Evolutionary conservation across 345 rosid species (phyloP), one percentile per base, ranked within the genome.

Genomic region (Kandelia obovata): DNA sequence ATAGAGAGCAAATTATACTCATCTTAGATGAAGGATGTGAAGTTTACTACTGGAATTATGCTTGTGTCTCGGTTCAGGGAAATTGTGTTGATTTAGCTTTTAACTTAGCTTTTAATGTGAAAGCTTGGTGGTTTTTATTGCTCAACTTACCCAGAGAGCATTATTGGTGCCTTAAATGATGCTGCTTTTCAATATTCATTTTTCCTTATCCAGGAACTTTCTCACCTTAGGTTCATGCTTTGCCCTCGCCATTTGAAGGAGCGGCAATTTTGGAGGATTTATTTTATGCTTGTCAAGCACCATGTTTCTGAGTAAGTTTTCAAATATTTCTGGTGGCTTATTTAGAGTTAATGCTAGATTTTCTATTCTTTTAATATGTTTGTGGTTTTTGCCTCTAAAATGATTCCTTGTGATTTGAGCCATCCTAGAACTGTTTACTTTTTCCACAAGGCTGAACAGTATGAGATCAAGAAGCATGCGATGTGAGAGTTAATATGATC

Each of bases 211-310:
- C 79, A 91, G 98, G 96, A 91, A 81, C 89, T 94, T 67, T 76
- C 96, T 23, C 88, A 87, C 65, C 83, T 94, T 65, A 86, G 98
- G 79, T 94, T 88, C 65, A 79, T 75, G 85, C 75, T 86, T 57
- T 94, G 96, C 68, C 98, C 97, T 23, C 71, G 89, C 68, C 65
- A 78, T 61, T 73, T 91, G 88, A 89, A 91, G 84, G 98, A 94
- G 70, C 78, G 67, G 7, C 85, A 84, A 52, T 94, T 94, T 79
- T 94, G 98, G 97, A 86, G 78, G 73, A 87, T 87, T 73, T 91
- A 94, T 69, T 94, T 89, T 73, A 65, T 72, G 67, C 91, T 91
- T 75, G 96, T 88, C 77, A 86, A 81, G 72, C 79, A 75, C 67
- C 73, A 88, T 63, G 82, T 94, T 19, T 76, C 89, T 47, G 89